Conservation (phyloP, 2,329 filamentous ascomycete genomes). For the Ceratocystis papillata region DNA sequence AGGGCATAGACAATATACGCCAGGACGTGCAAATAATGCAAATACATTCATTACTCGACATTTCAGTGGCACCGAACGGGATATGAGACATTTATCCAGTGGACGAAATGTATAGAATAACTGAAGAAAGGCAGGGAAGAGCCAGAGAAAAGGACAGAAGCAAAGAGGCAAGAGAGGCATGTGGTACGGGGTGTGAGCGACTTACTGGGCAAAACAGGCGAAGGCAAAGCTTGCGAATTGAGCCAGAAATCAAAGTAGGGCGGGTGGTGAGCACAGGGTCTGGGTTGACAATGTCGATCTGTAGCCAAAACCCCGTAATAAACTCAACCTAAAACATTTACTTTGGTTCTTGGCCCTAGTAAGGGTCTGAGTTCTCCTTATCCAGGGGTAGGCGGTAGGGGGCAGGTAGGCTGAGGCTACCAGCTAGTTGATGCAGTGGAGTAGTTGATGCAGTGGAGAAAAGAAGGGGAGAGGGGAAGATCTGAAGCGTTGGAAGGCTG, state of each 20-base stretch:
- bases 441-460: background rate
- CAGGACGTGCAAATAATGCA: background rate
- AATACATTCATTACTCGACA: background rate
- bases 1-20: too few relatives aligned
- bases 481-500: background rate
- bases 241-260: background rate
- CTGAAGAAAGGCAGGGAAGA: background rate
- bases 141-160: background rate
- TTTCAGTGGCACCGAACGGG: too few relatives aligned
- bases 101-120: background rate
- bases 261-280: background rate
- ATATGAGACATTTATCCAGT: background rate
- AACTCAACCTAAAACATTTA: slow-evolving; percentile 3
- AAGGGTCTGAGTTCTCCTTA: slow-evolving; percentile 13
- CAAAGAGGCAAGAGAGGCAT: slow-evolving; percentile 1
- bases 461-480: background rate
- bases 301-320: slow-evolving; percentile 5
- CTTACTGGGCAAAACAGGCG: background rate
- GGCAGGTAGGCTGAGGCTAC: background rate
- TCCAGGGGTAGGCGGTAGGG: background rate
- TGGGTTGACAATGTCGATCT: slow-evolving; percentile 8
- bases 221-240: background rate
- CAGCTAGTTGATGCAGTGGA: background rate
- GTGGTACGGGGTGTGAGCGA: background rate
- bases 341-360: background rate